These are phyloP conservation scores for Cucurbita maxima DNA, from an alignment of 306 rosid species.

Conservation along the genomic window DNA sequence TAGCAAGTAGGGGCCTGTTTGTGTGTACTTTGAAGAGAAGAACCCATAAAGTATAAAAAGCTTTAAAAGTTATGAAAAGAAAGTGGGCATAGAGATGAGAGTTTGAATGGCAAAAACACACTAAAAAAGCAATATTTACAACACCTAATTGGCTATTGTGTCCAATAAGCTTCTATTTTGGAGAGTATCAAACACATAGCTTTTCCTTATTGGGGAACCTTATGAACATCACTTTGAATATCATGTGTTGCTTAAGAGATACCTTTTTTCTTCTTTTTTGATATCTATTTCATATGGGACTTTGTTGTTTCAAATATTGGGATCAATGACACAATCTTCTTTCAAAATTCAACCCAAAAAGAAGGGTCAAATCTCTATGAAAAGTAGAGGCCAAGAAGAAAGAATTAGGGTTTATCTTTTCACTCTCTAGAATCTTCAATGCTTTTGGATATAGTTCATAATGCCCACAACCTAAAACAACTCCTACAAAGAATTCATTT, in stretches of 20 bases:
- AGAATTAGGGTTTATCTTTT: not conserved
- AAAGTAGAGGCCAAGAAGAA: not conserved
- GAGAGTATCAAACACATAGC: not conserved
- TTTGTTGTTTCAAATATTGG: conserved; percentile 5
- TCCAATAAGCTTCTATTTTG: conserved; percentile 4
- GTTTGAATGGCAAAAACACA: conserved; percentile 17
- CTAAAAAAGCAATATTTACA: not conserved
- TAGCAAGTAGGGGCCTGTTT: conserved; percentile 15
- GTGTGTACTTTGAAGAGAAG: conserved; percentile 6
- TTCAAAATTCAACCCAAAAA: not conserved
- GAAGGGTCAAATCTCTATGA: not conserved
- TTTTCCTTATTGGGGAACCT: not conserved
- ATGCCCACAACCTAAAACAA: not conserved
- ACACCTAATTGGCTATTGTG: not conserved
- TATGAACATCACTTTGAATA: not conserved
- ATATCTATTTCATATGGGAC: not conserved
- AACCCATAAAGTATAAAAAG: no score
- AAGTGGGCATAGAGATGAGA: conserved; percentile 14
- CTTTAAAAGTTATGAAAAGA: not conserved
- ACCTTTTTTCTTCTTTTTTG: not conserved
- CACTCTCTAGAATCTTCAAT: not conserved
- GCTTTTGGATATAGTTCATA: not conserved
- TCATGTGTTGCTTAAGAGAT: not conserved
- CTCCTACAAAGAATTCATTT: not conserved
- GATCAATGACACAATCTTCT: not conserved